A percentile compares a stretch with the other conserved stretches of the same genome.
These are phyloP conservation scores for Claviceps fusiformis DNA, from an alignment of 2,329 filamentous ascomycete genomes.

Conservation along the genomic window DNA sequence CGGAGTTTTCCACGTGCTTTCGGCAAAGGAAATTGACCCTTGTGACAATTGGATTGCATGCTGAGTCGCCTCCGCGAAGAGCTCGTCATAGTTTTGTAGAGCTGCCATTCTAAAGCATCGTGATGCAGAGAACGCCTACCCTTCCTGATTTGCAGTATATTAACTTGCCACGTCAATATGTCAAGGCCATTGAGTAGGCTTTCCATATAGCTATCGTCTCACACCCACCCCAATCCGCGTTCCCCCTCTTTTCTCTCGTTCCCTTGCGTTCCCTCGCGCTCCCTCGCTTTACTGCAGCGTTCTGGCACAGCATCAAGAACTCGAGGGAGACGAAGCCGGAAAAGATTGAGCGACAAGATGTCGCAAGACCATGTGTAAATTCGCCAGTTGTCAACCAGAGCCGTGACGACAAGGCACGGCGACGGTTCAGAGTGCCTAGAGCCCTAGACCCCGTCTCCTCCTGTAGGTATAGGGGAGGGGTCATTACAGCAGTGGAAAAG, in stretches of 20 bases:
- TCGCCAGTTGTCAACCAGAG: too few species aligned
- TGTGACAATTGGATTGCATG: neutral
- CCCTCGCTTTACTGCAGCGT: neutral
- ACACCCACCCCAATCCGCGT: neutral
- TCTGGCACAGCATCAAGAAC: neutral
- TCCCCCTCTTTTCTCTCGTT: too few species aligned
- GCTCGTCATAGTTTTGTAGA: neutral
- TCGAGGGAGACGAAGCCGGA: neutral
- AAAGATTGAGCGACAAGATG: too few species aligned
- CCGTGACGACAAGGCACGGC: too few species aligned
- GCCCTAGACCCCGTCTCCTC: too few species aligned
- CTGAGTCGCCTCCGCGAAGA: neutral
- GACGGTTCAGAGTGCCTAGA: too few species aligned
- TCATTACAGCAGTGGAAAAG: neutral
- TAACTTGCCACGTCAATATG: neutral
- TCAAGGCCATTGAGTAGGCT: neutral
- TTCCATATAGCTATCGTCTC: too few species aligned
- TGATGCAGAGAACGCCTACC: neutral
- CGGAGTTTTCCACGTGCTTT: neutral
- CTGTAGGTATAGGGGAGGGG: neutral
- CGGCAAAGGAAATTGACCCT: neutral
- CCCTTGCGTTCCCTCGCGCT: neutral
- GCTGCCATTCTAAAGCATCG: neutral
- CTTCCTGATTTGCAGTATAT: neutral
- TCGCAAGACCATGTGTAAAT: too few species aligned